Conservation (phyloP, 2,329 filamentous ascomycete genomes). For the Ploettnerulaceae sp. region DNA sequence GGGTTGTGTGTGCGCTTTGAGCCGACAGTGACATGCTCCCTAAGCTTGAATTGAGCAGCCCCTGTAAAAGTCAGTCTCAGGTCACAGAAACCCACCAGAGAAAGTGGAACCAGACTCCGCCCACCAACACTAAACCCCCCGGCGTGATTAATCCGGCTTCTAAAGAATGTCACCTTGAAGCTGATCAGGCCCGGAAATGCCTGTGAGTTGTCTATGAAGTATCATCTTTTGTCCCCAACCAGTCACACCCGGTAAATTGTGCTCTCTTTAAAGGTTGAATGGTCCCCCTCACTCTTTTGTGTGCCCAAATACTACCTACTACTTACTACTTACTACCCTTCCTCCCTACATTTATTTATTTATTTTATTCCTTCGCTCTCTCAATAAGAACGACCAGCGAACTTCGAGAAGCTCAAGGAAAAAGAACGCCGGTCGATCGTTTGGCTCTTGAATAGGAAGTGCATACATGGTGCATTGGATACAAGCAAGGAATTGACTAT, state of each 20-base stretch:
- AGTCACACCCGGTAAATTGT: slow-evolving; percentile 3
- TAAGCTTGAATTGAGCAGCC: not conserved
- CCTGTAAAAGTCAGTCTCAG: not conserved
- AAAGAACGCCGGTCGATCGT: no score
- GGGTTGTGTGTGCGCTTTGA: slow-evolving; percentile 7
- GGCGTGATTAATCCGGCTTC: not conserved
- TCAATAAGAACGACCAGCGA: no score
- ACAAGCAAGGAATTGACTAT: no score
- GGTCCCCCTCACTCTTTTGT: not conserved
- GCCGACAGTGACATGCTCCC: no score
- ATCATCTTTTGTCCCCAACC: slow-evolving; percentile 4
- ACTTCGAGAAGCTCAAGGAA: no score
- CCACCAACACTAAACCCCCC: not conserved
- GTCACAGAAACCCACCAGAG: not conserved
- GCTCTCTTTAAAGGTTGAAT: slow-evolving; percentile 2
- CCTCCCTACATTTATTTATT: no score
- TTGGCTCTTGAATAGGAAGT: no score
- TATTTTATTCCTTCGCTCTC: no score
- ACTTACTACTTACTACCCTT: no score
- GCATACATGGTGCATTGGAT: no score
- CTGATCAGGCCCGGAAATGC: not conserved
- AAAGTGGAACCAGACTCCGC: slow-evolving; percentile 3
- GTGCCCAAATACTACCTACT: not conserved
- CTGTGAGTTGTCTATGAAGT: slow-evolving; percentile 1
- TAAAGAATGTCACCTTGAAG: not conserved